Conservation (phyloP, 257 asterid genomes). For the Gynochthodes officinalis region DNA sequence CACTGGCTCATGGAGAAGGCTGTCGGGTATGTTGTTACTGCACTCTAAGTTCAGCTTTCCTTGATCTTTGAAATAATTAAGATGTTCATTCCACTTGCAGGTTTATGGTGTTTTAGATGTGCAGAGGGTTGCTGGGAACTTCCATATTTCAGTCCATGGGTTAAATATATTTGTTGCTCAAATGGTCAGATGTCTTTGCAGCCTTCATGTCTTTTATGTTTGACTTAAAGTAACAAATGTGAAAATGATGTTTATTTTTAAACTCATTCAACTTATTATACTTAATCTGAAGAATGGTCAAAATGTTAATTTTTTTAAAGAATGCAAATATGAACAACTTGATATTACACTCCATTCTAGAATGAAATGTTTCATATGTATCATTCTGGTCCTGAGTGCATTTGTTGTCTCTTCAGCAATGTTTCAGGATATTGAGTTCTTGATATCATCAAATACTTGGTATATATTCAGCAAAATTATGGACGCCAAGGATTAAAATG, state of each 20-base stretch:
- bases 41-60: constrained; percentile 10
- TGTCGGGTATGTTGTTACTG: constrained; percentile 63
- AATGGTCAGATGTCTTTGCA: constrained; percentile 42
- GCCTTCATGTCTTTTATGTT: neutral
- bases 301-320: neutral
- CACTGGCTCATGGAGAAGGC: constrained; percentile 83
- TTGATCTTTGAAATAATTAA: constrained; percentile 19
- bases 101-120: constrained; percentile 94
- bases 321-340: neutral
- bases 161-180: constrained; percentile 91
- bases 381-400: neutral
- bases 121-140: constrained; percentile 99
- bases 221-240: neutral
- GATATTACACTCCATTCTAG: neutral
- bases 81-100: constrained; percentile 38
- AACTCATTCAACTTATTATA: neutral
- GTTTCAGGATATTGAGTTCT: neutral
- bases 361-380: neutral
- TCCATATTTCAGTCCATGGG: constrained; percentile 96
- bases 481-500: neutral
- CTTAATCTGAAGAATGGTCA: neutral
- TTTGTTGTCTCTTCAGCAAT: neutral
- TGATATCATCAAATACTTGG: neutral
- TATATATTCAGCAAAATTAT: neutral
- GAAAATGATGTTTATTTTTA: neutral